Conservation (phyloP, 2,329 filamentous ascomycete genomes). For the Botrytis hyacinthi region DNA sequence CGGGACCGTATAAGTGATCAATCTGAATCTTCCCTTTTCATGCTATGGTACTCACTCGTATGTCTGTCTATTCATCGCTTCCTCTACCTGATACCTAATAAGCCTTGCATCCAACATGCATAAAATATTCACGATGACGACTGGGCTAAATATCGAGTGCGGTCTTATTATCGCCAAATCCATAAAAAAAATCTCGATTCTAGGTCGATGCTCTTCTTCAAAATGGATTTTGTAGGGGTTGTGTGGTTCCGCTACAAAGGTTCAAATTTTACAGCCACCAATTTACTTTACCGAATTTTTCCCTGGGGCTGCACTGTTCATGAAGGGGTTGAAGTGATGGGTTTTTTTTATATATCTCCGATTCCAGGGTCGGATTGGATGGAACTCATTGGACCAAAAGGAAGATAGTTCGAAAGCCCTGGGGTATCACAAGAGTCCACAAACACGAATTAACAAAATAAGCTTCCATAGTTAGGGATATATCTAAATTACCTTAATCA, state of each 20-base stretch:
- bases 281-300: conserved; percentile 13
- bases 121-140: conserved; percentile 10
- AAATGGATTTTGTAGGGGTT: neutral
- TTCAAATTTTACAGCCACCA: neutral
- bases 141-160: conserved; percentile 4
- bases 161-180: conserved; percentile 4
- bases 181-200: conserved; percentile 11
- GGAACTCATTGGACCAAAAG: neutral
- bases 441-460: conserved; percentile 6
- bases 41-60: neutral
- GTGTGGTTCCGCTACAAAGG: conserved; percentile 1
- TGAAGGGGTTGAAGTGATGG: conserved; percentile 14
- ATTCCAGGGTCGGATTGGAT: neutral
- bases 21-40: conserved; percentile 2
- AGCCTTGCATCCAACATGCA: conserved; percentile 12
- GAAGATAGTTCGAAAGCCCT: neutral
- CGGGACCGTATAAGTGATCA: neutral
- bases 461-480: neutral
- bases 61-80: neutral
- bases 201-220: neutral
- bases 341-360: conserved; percentile 1
- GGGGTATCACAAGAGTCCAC: conserved; percentile 9
- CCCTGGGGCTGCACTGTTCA: conserved; percentile 16
- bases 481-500: neutral
- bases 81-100: neutral